phyloP scores from a whole-genome alignment of 73 alveolate genomes.

The Symbiodinium pilosum region DNA sequence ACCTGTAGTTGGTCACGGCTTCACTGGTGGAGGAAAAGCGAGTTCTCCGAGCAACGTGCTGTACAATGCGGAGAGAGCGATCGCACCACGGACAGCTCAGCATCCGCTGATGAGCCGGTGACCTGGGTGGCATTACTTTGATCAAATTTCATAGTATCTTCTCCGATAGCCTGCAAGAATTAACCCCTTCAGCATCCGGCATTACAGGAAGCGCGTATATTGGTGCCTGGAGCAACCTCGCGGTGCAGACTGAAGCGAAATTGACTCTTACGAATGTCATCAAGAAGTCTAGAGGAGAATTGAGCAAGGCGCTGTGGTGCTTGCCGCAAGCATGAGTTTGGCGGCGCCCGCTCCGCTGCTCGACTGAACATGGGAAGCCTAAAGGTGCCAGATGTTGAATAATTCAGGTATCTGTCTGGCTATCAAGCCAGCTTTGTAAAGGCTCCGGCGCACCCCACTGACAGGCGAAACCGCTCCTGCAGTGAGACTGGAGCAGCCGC shows the following conservation, averaged over 20 bases:
- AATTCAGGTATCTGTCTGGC: background rate
- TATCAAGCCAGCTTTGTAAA: background rate
- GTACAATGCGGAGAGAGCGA: conserved; percentile 59
- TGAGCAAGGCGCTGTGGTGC: background rate
- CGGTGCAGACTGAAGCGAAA: background rate
- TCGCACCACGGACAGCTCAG: conserved; percentile 49
- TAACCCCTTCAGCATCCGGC: background rate
- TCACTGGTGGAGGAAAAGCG: background rate
- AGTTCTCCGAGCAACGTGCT: background rate
- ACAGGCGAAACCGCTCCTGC: conserved; percentile 59
- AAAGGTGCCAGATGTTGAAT: background rate
- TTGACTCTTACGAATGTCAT: background rate
- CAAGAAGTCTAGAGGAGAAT: background rate
- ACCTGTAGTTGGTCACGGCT: background rate
- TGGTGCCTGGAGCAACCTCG: conserved; percentile 76
- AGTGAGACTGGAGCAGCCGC: background rate
- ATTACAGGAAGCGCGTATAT: conserved; percentile 17
- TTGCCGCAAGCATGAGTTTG: conserved; percentile 69
- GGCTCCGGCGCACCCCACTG: conserved; percentile 49
- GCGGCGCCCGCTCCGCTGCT: conserved; percentile 89
- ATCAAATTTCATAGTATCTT: background rate
- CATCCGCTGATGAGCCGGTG: conserved; percentile 56
- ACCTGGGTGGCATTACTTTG: background rate
- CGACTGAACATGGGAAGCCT: conserved; percentile 90
- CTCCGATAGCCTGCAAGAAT: background rate